Conservation (phyloP, 805 yeast genomes). For the Candida nemodendra region DNA sequence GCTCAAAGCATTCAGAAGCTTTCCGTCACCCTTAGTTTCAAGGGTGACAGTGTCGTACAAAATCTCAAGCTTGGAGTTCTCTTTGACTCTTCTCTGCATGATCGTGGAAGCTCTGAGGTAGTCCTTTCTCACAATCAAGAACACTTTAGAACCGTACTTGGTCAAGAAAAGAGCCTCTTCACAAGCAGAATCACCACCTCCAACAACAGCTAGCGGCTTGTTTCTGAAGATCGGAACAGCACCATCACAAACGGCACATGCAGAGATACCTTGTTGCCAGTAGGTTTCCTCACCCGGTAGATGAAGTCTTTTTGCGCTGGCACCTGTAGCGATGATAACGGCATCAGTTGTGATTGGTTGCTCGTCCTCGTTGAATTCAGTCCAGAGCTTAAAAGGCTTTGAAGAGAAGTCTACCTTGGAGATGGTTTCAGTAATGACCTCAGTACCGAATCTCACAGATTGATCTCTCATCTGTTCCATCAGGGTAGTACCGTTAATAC, state of each 20-base stretch:
- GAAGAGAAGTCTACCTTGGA: conserved; percentile 85
- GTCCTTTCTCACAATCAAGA: conserved; percentile 90
- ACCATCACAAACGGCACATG: conserved; percentile 99
- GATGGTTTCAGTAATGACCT: conserved; percentile 91
- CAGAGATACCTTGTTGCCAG: conserved; percentile 99
- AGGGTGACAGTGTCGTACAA: conserved; percentile 80
- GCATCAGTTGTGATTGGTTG: conserved; percentile 94
- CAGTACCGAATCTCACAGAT: conserved; percentile 85
- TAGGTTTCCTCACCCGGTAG: conserved; percentile 96
- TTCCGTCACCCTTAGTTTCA: conserved; percentile 94
- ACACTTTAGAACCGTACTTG: conserved; percentile 96
- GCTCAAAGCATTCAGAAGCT: conserved; percentile 61
- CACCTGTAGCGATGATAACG: conserved; percentile 94
- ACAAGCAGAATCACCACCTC: conserved; percentile 99
- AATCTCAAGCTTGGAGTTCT: conserved; percentile 87
- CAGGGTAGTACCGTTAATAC: conserved; percentile 79
- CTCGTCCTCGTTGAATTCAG: conserved; percentile 89
- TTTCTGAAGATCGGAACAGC: conserved; percentile 98
- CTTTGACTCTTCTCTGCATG: conserved; percentile 90
- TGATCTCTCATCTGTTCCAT: conserved; percentile 96
- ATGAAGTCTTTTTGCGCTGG: conserved; percentile 91
- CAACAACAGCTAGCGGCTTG: conserved; percentile 95
- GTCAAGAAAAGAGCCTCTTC: conserved; percentile 98
- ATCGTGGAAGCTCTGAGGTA: conserved; percentile 90
- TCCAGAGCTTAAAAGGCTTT: conserved; percentile 95